These are phyloP conservation scores for Crotalaria pallida DNA, from an alignment of 306 rosid species.

Conservation along the genomic window DNA sequence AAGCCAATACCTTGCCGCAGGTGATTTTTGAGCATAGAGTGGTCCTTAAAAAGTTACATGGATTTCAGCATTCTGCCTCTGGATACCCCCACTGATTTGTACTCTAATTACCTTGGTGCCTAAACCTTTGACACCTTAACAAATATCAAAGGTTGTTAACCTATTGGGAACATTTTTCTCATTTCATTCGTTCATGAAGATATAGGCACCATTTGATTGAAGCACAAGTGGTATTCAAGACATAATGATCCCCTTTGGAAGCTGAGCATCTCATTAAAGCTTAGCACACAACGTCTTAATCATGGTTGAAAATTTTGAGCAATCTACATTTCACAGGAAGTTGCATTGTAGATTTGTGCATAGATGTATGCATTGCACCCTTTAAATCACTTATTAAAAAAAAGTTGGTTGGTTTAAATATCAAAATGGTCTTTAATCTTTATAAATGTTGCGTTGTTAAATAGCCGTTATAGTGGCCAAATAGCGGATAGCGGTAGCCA, in stretches of 20 bases:
- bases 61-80: not conserved
- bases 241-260: not conserved
- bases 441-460: no score
- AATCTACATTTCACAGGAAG: no score
- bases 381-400: no score
- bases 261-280: not conserved
- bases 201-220: not conserved
- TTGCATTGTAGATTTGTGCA: no score
- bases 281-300: not conserved
- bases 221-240: not conserved
- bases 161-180: not conserved
- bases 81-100: not conserved
- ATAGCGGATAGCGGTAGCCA: no score
- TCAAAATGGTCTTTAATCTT: no score
- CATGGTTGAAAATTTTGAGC: not conserved
- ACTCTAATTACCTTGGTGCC: not conserved
- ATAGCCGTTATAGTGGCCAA: no score
- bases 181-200: not conserved
- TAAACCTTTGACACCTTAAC: not conserved
- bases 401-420: no score
- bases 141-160: not conserved
- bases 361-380: no score
- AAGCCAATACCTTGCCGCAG: conserved; percentile 11
- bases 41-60: not conserved
- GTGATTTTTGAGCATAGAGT: conserved; percentile 5